Evolutionary conservation across 441 rosid species (phyloP), one percentile per base, ranked within the genome.

Genomic region (Erodium chrysanthum): DNA sequence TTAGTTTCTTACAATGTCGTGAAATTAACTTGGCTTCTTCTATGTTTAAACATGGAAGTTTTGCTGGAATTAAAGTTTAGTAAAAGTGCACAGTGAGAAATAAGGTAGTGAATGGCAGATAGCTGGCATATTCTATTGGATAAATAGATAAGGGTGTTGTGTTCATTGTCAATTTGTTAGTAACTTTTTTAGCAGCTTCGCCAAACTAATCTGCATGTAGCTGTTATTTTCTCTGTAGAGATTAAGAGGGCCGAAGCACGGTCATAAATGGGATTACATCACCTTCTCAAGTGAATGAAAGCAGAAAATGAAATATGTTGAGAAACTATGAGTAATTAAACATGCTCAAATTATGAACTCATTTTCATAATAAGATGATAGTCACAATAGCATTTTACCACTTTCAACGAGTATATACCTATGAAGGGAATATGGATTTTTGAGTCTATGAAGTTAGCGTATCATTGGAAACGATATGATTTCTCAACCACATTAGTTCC

Each of bases 1-100:
- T 73, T 69, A 68, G 44, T 42, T 66, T 65, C 37, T 33, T 7
- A 9, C 15, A 15, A 22, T 42, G 9, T 42, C 9, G 11, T 52
- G 59, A 69, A 17, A 23, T 31, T 7, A 31, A 21, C 11, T 42
- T 42, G 9, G 48, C 48, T 7, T 9, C 14, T 12, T 42, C 14
- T 9, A 42, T 42, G 12, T 12, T 42, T n/a, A 0, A 42, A 2
- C 48, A 42, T 42, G 48, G 14, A 42, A 42, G 48, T 42, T 42
- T 42, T 42, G 14, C 48, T 42, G 48, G 3, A 42, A 42, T 42
- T 9, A 42, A 10, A n/a, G 11, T 42, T 42, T 4, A 42, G 48
- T 11, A 42, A 42, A 10, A 37, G 2, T 33, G 5, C 5, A 4
- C 40, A 33, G 5, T 33, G 40, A 33, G 40, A 33, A 33, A 33